Percentiles rank a stretch among this genome's conserved stretches.
phyloP scores from a whole-genome alignment of 768 basidiomycete genomes.

The Macrocybe gigantea region DNA sequence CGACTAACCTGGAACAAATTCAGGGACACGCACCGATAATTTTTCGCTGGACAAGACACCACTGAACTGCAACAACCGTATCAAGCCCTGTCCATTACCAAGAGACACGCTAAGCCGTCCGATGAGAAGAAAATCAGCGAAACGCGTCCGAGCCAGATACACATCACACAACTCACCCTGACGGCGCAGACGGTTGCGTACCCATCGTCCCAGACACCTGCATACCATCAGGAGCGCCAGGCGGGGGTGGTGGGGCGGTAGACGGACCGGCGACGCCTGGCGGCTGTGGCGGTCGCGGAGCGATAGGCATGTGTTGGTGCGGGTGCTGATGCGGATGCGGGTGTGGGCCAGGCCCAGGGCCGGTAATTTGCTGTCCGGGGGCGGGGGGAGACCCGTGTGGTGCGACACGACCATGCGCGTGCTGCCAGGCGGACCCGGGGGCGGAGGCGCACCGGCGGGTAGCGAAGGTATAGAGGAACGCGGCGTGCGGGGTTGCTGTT shows the following conservation, averaged over 20 bases:
- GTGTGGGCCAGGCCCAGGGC: conserved; percentile 13
- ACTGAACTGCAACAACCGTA: conserved; percentile 67
- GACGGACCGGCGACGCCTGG: conserved; percentile 9
- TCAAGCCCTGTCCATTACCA: conserved; percentile 58
- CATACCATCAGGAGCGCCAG: neutral
- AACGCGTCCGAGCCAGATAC: neutral
- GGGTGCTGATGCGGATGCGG: no score
- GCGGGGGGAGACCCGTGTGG: conserved; percentile 8
- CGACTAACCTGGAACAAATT: neutral
- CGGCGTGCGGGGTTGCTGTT: conserved; percentile 12
- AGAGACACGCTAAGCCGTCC: conserved; percentile 21
- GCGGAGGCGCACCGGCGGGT: conserved; percentile 5
- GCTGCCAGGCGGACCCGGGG: neutral
- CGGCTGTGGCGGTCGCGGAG: conserved; percentile 23
- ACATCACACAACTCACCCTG: conserved; percentile 7
- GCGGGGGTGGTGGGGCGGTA: conserved; percentile 15
- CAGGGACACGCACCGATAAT: conserved; percentile 30
- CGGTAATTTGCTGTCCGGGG: conserved; percentile 14
- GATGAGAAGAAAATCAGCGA: conserved; percentile 8
- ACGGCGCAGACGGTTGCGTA: conserved; percentile 6
- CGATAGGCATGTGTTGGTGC: conserved; percentile 17
- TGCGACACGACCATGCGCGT: neutral
- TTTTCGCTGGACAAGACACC: conserved; percentile 53
- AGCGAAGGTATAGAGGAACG: conserved; percentile 12
- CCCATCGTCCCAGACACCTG: neutral